phyloP scores from a whole-genome alignment of 441 rosid species.

The Gossypium schwendimanii region DNA sequence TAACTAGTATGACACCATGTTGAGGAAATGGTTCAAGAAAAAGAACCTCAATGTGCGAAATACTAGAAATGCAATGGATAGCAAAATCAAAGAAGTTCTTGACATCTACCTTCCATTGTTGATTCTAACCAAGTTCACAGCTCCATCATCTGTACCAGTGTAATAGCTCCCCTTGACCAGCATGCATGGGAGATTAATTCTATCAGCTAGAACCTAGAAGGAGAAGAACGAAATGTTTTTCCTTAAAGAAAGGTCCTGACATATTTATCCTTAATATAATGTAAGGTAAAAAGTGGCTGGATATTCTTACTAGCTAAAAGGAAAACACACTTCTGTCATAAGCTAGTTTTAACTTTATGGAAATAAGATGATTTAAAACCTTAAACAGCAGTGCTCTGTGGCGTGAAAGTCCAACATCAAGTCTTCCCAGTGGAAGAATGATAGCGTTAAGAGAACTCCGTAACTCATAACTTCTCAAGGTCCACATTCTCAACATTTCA shows the following conservation, averaged over 20 bases:
- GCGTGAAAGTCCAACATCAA: slow-evolving; percentile 89
- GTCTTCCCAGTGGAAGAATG: slow-evolving; percentile 81
- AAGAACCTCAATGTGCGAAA: not conserved
- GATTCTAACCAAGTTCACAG: slow-evolving; percentile 75
- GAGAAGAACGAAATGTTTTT: slow-evolving; percentile 20
- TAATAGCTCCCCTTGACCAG: slow-evolving; percentile 94
- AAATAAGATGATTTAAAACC: slow-evolving; percentile 37
- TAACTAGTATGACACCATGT: not conserved
- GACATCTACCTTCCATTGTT: slow-evolving; percentile 62
- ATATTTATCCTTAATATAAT: not conserved
- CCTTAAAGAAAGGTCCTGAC: not conserved
- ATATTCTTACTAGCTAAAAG: slow-evolving; percentile 11
- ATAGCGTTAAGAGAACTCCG: slow-evolving; percentile 53
- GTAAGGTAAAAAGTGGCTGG: not conserved
- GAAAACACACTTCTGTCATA: not conserved
- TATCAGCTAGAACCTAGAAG: slow-evolving; percentile 86
- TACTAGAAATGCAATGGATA: not conserved
- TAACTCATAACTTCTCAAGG: slow-evolving; percentile 49
- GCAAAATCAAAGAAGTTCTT: slow-evolving; percentile 1
- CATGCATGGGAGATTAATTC: slow-evolving; percentile 80
- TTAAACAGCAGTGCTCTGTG: slow-evolving; percentile 96
- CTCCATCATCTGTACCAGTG: slow-evolving; percentile 98
- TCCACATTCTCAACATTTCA: slow-evolving; percentile 77
- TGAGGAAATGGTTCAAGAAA: not conserved
- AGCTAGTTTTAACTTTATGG: not conserved